Evolutionary conservation across 768 basidiomycete genomes (phyloP), one percentile per base, ranked within the genome.

Genomic region (Hygrophorus pudorinus): DNA sequence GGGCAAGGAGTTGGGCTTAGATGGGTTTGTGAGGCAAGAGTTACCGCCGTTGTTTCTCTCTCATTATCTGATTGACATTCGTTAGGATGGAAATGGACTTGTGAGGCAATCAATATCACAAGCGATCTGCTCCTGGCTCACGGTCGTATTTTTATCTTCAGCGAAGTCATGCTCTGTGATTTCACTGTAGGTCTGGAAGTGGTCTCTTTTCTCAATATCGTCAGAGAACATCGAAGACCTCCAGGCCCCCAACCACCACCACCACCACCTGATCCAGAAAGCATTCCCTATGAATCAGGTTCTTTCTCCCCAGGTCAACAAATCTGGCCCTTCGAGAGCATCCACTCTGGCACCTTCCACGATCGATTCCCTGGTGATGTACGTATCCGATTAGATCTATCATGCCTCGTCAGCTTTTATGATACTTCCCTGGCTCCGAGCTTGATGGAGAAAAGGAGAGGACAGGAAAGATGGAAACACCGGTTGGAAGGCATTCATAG

Each of bases 61-160:
- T 6, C n/a, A 17, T n/a, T n/a, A 24, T 17, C 10, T 27, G 5
- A 16, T 39, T 48, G 20, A 46, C 29, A 9, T 16, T 11, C 11
- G 41, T 36, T 24, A 71, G 67, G 47, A 72, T 72, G 71, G 68
- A 72, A 61, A 65, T 67, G 62, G 63, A 70, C 48, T 72, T 76
- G 70, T 72, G 48, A 51, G 70, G 57, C 4, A 18, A 20, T 27
- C 10, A n/a, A n/a, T n/a, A n/a, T 24, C 24, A 24, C 24, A 24
- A 24, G 4, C 7, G 3, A 24, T 7, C 24, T 7, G 24, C 24
- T 3, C 24, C 24, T 24, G 7, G 24, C 24, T 24, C 24, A 24
- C 24, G 7, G 7, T 24, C 41, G 44, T 16, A 51, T 38, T n/a
- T 14, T 13, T 20, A 12, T 18, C 37, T 16, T 4, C 43, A 73